These are phyloP conservation scores for Trichomonascaceae sp. DNA, from an alignment of 1,139 yeast species.

Conservation along the genomic window DNA sequence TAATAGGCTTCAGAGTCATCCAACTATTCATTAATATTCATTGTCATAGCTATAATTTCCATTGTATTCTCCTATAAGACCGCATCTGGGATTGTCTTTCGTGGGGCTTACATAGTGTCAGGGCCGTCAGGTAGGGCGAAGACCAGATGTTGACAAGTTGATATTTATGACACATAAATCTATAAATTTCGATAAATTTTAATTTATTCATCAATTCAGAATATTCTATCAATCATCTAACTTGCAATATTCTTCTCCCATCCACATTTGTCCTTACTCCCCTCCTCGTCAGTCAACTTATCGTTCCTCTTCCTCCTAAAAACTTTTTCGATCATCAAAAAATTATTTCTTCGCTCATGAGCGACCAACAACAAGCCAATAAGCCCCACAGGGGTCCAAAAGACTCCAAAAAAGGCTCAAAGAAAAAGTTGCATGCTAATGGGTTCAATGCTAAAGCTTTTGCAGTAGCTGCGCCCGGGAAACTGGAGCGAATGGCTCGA, in stretches of 20 bases:
- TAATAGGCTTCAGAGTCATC: not conserved
- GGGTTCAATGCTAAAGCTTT: constrained; percentile 94
- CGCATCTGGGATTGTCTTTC: not conserved
- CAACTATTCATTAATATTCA: not conserved
- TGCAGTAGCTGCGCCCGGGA: constrained; percentile 88
- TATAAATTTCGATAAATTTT: not conserved
- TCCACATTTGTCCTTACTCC: not conserved
- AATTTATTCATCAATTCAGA: not conserved
- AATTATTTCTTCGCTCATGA: constrained; percentile 2
- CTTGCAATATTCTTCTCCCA: not conserved
- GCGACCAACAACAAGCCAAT: constrained; percentile 31
- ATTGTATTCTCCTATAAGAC: not conserved
- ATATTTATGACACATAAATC: not conserved
- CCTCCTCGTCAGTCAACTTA: not conserved
- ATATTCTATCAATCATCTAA: not conserved
- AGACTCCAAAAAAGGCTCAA: constrained; percentile 57
- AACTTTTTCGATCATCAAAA: not conserved
- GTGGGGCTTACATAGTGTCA: not conserved
- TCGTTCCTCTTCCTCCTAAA: not conserved
- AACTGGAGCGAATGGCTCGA: constrained; percentile 76
- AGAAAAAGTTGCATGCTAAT: constrained; percentile 82
- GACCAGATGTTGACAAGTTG: not conserved
- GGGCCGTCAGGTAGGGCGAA: not conserved
- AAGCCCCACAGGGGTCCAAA: constrained; percentile 44
- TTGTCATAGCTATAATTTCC: not conserved